Evolutionary conservation across 495 filamentous ascomycete genomes (phyloP).

Genomic region (Hypomontagnella submonticulosa): DNA sequence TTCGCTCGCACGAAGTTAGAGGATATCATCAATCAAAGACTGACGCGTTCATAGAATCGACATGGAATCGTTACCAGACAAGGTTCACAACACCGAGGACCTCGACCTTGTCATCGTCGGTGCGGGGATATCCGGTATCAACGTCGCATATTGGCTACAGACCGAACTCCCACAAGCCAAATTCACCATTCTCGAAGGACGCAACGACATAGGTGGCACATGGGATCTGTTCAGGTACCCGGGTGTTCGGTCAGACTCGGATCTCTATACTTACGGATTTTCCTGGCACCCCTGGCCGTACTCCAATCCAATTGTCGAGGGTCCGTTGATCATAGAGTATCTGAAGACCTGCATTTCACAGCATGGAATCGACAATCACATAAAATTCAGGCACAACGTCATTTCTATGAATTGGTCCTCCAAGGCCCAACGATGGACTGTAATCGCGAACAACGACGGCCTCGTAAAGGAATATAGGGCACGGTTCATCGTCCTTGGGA

Average conservation of each 20-base stretch:
- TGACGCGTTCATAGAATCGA: neutral
- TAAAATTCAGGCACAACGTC: conserved; percentile 63
- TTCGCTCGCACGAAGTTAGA: no score
- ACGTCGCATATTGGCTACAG: conserved; percentile 76
- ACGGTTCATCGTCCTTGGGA: conserved; percentile 69
- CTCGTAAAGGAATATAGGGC: conserved; percentile 56
- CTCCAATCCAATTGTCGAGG: conserved; percentile 69
- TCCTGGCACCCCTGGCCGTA: conserved; percentile 68
- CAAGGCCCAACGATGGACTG: conserved; percentile 67
- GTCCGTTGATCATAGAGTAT: conserved; percentile 68
- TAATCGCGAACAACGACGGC: conserved; percentile 63
- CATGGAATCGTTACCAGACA: conserved; percentile 18
- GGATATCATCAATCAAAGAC: no score
- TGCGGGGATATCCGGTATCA: conserved; percentile 81
- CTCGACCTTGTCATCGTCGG: conserved; percentile 76
- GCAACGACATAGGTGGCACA: conserved; percentile 71
- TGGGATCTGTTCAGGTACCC: conserved; percentile 81
- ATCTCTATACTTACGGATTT: conserved; percentile 75
- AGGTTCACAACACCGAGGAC: conserved; percentile 4
- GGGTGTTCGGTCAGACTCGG: conserved; percentile 74
- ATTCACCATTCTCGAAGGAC: conserved; percentile 72
- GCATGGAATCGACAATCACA: conserved; percentile 53
- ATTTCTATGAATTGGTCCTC: conserved; percentile 68
- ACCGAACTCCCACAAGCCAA: conserved; percentile 63
- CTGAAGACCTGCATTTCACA: conserved; percentile 67